Conservation (phyloP, 2,329 filamentous ascomycete genomes). For the Pseudocercospora musae region DNA sequence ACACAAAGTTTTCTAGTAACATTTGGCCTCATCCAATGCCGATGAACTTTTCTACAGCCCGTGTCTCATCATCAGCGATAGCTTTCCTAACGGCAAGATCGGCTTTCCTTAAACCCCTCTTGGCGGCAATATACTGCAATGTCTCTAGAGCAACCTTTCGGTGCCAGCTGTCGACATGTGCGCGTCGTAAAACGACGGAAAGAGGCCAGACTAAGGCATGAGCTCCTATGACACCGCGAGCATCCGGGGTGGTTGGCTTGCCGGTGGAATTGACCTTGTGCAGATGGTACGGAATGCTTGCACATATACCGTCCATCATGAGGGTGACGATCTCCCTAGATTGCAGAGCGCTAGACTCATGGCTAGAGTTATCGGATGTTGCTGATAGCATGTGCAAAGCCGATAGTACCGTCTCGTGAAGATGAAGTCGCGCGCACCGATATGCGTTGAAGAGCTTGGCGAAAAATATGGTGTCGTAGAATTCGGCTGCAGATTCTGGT, state of each 20-base stretch:
- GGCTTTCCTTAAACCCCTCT: background rate
- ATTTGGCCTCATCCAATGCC: background rate
- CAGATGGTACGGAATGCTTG: background rate
- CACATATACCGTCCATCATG: background rate
- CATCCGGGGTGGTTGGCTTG: background rate
- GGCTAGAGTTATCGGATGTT: no score
- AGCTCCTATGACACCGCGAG: background rate
- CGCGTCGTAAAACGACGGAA: background rate
- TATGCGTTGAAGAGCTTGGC: no score
- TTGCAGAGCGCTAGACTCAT: background rate
- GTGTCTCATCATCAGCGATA: background rate
- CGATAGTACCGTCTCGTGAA: no score
- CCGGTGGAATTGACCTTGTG: background rate
- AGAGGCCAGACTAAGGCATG: background rate
- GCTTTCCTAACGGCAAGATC: background rate
- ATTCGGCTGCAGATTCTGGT: no score
- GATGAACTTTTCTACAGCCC: background rate
- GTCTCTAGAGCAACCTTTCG: background rate
- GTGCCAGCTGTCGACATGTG: background rate
- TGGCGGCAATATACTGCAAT: background rate
- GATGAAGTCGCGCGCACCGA: no score
- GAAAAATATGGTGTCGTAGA: no score
- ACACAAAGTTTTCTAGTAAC: no score
- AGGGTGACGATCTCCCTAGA: background rate
- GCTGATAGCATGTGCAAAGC: no score